A percentile compares a stretch with the other conserved stretches of the same genome.
These are phyloP conservation scores for Candida loeiensis DNA, from an alignment of 805 yeast species.

Conservation along the genomic window DNA sequence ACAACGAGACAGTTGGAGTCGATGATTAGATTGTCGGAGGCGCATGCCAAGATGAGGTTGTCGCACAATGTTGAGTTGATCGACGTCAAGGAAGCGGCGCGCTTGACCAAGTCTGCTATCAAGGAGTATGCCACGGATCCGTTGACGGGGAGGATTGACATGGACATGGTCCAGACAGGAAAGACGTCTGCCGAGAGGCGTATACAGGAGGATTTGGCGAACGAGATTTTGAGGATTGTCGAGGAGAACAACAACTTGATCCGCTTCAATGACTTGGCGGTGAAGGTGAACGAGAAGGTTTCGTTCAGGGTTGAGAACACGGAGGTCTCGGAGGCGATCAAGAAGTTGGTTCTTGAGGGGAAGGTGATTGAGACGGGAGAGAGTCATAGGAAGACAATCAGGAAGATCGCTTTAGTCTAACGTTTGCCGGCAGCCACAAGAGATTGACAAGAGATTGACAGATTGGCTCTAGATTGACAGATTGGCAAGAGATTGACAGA, in stretches of 20 bases:
- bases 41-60: conserved; percentile 95
- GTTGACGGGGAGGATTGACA: conserved; percentile 90
- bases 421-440: not conserved
- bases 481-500: too few species aligned
- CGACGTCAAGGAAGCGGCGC: conserved; percentile 91
- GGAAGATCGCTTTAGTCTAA: conserved; percentile 17
- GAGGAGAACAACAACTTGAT: conserved; percentile 47
- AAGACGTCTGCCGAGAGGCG: conserved; percentile 83
- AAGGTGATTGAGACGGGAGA: conserved; percentile 66
- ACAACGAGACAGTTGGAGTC: conserved; percentile 96
- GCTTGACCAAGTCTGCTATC: conserved; percentile 88
- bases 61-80: conserved; percentile 63
- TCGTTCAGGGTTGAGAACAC: conserved; percentile 62
- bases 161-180: conserved; percentile 96
- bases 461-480: not conserved
- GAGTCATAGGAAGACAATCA: conserved; percentile 61
- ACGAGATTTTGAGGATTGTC: conserved; percentile 54
- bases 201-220: conserved; percentile 66
- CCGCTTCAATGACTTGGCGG: conserved; percentile 55
- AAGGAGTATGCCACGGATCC: conserved; percentile 99
- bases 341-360: conserved; percentile 69
- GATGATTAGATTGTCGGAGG: conserved; percentile 91
- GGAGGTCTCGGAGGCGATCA: conserved; percentile 66
- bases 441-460: not conserved
- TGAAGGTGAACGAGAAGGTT: conserved; percentile 62